A percentile compares a stretch with the other conserved stretches of the same genome.
phyloP scores from a whole-genome alignment of 768 basidiomycete species.

The Russula brevipes region DNA sequence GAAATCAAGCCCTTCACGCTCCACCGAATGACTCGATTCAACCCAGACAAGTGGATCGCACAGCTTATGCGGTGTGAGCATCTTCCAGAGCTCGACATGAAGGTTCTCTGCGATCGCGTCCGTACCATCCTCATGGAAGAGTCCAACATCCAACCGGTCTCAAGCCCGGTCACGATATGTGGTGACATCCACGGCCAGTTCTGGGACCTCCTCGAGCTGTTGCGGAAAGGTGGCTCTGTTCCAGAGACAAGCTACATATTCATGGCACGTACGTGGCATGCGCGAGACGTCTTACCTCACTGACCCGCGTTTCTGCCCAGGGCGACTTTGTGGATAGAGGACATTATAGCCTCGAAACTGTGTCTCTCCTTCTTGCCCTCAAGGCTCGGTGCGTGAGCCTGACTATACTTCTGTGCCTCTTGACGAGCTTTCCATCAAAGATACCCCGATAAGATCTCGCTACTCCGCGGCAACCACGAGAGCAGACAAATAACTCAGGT shows the following conservation, averaged over 20 bases:
- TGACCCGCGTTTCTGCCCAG: slow-evolving; percentile 37
- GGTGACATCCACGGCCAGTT: slow-evolving; percentile 98
- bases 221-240: slow-evolving; percentile 78
- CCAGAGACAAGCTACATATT: slow-evolving; percentile 93
- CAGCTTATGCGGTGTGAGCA: slow-evolving; percentile 83
- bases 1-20: not conserved
- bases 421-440: slow-evolving; percentile 36
- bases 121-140: slow-evolving; percentile 90
- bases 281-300: slow-evolving; percentile 10
- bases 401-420: not conserved
- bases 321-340: slow-evolving; percentile 98
- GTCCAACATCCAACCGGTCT: slow-evolving; percentile 95
- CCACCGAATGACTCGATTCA: slow-evolving; percentile 22
- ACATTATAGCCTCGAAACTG: slow-evolving; percentile 93
- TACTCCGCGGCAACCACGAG: slow-evolving; percentile 94
- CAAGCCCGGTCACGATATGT: slow-evolving; percentile 89
- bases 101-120: slow-evolving; percentile 85
- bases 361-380: slow-evolving; percentile 79
- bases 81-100: slow-evolving; percentile 90
- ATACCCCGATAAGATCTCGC: slow-evolving; percentile 88
- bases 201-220: slow-evolving; percentile 90
- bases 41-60: slow-evolving; percentile 80
- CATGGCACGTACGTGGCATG: slow-evolving; percentile 67
- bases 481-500: slow-evolving; percentile 97
- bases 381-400: slow-evolving; percentile 66